Evolutionary conservation across 148 eudicot species (phyloP).

Genomic region (Chenopodium album): DNA sequence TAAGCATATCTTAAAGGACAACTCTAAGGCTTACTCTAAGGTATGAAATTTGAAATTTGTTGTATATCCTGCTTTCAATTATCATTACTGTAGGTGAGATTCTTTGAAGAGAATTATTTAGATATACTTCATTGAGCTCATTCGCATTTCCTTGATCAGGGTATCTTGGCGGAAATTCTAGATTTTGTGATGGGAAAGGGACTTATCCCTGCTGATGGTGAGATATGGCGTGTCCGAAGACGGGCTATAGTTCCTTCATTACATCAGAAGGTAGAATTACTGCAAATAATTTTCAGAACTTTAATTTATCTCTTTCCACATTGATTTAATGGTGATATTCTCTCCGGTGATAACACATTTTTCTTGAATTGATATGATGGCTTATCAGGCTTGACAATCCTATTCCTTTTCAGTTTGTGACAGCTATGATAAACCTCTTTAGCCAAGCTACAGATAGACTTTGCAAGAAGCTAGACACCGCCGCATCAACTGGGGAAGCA

Average conservation of each 20-base stretch:
- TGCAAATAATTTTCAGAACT: neutral
- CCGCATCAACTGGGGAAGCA: slow-evolving; percentile 77
- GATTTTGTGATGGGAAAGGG: slow-evolving; percentile 99
- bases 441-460: slow-evolving; percentile 87
- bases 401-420: slow-evolving; percentile 63
- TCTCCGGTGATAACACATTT: neutral
- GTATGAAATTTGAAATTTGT: slow-evolving; percentile 35
- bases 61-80: neutral
- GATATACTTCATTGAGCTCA: neutral
- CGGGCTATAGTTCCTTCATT: slow-evolving; percentile 96
- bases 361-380: neutral
- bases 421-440: slow-evolving; percentile 83
- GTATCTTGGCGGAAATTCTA: slow-evolving; percentile 86
- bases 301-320: neutral
- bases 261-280: slow-evolving; percentile 72
- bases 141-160: slow-evolving; percentile 38
- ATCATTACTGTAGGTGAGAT: neutral
- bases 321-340: neutral
- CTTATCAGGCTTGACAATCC: slow-evolving; percentile 1
- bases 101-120: slow-evolving; percentile 2
- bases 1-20: slow-evolving; percentile 87
- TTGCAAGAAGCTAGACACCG: slow-evolving; percentile 78
- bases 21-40: slow-evolving; percentile 90
- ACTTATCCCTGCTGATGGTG: slow-evolving; percentile 98
- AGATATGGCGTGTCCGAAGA: slow-evolving; percentile 90